These are phyloP conservation scores for Ceriops decandra DNA, from an alignment of 345 rosid species.

Conservation along the genomic window DNA sequence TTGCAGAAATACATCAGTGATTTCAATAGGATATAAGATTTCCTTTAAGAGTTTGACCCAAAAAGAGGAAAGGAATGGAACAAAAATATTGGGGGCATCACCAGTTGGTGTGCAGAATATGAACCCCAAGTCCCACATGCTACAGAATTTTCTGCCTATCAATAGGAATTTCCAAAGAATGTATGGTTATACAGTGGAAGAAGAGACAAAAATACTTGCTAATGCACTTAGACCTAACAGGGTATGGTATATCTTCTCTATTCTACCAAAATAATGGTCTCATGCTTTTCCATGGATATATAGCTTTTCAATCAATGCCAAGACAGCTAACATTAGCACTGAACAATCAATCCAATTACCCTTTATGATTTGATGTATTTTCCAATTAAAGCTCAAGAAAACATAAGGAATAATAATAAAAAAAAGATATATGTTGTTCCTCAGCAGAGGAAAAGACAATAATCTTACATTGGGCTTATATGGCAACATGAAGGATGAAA, in stretches of 20 bases:
- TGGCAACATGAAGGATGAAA: slow-evolving; percentile 59
- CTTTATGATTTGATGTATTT: too few relatives aligned
- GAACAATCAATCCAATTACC: not conserved
- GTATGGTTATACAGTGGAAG: not conserved
- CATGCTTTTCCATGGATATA: slow-evolving; percentile 5
- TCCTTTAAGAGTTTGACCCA: not conserved
- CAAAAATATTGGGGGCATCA: not conserved
- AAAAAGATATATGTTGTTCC: not conserved
- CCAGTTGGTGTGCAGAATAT: not conserved
- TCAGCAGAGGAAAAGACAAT: slow-evolving; percentile 1
- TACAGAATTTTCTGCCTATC: not conserved
- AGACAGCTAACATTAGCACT: not conserved
- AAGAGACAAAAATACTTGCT: not conserved
- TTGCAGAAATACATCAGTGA: not conserved
- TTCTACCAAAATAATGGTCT: slow-evolving; percentile 1
- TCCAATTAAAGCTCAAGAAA: not conserved
- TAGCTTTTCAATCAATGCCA: too few relatives aligned
- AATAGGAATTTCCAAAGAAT: too few relatives aligned
- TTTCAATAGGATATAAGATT: not conserved
- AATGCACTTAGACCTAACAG: not conserved
- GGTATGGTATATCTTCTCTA: not conserved
- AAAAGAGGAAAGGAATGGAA: slow-evolving; percentile 1
- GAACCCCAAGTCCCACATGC: not conserved
- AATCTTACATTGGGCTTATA: slow-evolving; percentile 58
- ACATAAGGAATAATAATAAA: not conserved